Evolutionary conservation across 2,329 filamentous ascomycete genomes (phyloP).

Genomic region (Nectriaceae sp.): DNA sequence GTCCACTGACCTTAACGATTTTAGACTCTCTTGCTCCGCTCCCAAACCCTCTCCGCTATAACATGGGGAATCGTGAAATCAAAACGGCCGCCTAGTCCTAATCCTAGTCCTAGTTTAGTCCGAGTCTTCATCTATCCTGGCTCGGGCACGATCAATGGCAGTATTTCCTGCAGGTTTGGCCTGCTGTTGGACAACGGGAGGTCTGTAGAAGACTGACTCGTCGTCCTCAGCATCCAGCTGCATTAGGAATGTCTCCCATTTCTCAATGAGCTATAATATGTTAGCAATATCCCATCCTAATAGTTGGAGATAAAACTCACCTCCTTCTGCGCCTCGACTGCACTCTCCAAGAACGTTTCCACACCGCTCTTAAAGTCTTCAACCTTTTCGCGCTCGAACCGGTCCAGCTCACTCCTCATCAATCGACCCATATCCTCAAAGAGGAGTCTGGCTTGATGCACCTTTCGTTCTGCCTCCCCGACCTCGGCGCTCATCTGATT

Average conservation of each 20-base stretch:
- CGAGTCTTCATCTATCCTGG: conserved; percentile 61
- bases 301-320: conserved; percentile 49
- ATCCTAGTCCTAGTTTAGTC: conserved; percentile 41
- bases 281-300: conserved; percentile 18
- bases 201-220: conserved; percentile 66
- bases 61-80: conserved; percentile 16
- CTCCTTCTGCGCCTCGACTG: conserved; percentile 98
- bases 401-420: conserved; percentile 87
- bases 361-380: conserved; percentile 99
- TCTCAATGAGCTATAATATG: conserved; percentile 64
- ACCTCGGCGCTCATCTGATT: conserved; percentile 93
- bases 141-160: conserved; percentile 61
- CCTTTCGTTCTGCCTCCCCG: conserved; percentile 88
- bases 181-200: conserved; percentile 56
- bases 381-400: conserved; percentile 96
- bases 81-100: conserved; percentile 3
- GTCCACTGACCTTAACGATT: conserved; percentile 10
- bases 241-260: conserved; percentile 98
- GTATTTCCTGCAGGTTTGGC: conserved; percentile 56
- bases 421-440: conserved; percentile 98
- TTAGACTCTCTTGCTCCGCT: conserved; percentile 7
- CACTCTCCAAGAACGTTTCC: conserved; percentile 95
- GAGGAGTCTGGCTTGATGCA: conserved; percentile 83
- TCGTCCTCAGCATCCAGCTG: conserved; percentile 95
- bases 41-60: conserved; percentile 8